Percentiles rank a stretch among this genome's conserved stretches.
These are phyloP conservation scores for Cryptosporidium baileyi DNA, from an alignment of 169 alveolate genomes.

Conservation along the genomic window DNA sequence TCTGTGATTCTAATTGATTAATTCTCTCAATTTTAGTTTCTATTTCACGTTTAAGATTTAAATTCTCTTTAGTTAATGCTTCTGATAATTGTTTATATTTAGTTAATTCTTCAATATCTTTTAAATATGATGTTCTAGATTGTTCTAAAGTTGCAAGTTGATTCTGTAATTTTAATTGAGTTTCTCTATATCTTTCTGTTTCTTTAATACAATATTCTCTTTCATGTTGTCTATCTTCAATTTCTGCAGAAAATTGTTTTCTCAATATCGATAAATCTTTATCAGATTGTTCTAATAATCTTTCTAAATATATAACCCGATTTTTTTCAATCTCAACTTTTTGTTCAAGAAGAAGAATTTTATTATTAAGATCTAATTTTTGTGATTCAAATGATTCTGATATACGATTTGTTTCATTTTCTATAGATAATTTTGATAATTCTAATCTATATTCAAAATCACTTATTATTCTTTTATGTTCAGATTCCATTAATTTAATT, in stretches of 20 bases:
- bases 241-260: constrained; percentile 62
- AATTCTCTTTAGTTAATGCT: constrained; percentile 9
- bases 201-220: constrained; percentile 65
- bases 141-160: constrained; percentile 38
- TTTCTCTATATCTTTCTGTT: constrained; percentile 55
- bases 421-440: constrained; percentile 9
- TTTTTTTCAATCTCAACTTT: constrained; percentile 33
- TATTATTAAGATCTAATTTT: constrained; percentile 9
- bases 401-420: constrained; percentile 23
- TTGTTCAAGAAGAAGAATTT: constrained; percentile 45
- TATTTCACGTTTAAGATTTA: constrained; percentile 11
- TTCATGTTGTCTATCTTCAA: constrained; percentile 67
- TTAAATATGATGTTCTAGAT: not conserved
- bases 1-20: constrained; percentile 14
- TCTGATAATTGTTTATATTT: not conserved
- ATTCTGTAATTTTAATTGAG: constrained; percentile 23
- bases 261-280: constrained; percentile 41
- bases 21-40: constrained; percentile 1
- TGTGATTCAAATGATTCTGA: constrained; percentile 29
- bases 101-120: not conserved
- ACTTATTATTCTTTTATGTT: constrained; percentile 33
- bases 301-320: constrained; percentile 26
- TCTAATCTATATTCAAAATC: constrained; percentile 57
- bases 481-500: constrained; percentile 54
- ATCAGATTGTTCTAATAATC: constrained; percentile 55